Conservation (phyloP, 768 basidiomycete species). For the Royoungia palumana region DNA sequence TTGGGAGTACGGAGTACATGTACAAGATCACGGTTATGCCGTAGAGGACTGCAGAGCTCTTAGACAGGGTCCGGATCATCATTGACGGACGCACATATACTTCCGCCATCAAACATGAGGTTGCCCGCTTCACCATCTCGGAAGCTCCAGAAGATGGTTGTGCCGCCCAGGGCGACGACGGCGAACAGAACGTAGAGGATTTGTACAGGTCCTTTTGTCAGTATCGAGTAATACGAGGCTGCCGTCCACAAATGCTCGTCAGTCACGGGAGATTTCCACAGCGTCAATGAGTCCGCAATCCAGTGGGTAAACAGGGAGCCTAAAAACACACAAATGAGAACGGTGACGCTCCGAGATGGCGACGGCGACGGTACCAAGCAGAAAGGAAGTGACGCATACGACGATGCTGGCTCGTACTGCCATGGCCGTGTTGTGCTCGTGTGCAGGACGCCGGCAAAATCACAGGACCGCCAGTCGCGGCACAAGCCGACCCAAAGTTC, state of each 20-base stretch:
- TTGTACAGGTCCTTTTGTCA: slow-evolving; percentile 60
- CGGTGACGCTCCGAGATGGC: neutral
- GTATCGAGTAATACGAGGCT: slow-evolving; percentile 76
- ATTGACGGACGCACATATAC: slow-evolving; percentile 61
- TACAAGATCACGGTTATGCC: slow-evolving; percentile 70
- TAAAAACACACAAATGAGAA: slow-evolving; percentile 22
- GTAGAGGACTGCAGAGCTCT: slow-evolving; percentile 62
- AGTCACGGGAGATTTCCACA: slow-evolving; percentile 87
- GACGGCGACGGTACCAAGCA: slow-evolving; percentile 55
- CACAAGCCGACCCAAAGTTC: slow-evolving; percentile 7
- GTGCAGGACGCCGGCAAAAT: slow-evolving; percentile 15
- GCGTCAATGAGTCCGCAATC: slow-evolving; percentile 89
- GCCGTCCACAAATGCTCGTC: slow-evolving; percentile 82
- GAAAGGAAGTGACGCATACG: slow-evolving; percentile 73
- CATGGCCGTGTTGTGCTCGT: slow-evolving; percentile 38
- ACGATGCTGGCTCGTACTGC: slow-evolving; percentile 73
- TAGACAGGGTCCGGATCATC: neutral
- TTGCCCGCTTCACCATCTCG: slow-evolving; percentile 76
- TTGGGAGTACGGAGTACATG: slow-evolving; percentile 72
- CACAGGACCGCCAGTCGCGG: slow-evolving; percentile 16
- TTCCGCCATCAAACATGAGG: slow-evolving; percentile 89
- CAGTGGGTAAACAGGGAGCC: slow-evolving; percentile 85
- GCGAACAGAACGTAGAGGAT: slow-evolving; percentile 56
- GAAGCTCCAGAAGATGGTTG: slow-evolving; percentile 75
- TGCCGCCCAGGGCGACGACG: slow-evolving; percentile 56